Evolutionary conservation across 1,284 basidiomycete species (phyloP).

Genomic region (Moesziomyces globuligerus): DNA sequence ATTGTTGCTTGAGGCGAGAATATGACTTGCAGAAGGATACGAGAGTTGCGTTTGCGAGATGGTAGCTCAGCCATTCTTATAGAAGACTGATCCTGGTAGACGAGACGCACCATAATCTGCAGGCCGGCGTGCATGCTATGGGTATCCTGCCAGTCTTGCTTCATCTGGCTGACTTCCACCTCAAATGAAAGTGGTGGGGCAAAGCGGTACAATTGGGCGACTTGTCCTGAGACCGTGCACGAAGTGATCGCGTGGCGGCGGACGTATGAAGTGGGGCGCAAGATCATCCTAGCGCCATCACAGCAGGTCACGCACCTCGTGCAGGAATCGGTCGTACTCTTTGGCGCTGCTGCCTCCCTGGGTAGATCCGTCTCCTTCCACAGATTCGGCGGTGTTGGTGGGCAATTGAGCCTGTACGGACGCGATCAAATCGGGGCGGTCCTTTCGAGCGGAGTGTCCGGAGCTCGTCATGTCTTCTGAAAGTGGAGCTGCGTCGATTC

Average conservation of each 20-base stretch:
- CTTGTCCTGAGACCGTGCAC: neutral
- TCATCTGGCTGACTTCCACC: constrained; percentile 1
- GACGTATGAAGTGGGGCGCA: constrained; percentile 4
- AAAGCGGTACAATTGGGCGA: constrained; percentile 1
- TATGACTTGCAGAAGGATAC: too few species aligned
- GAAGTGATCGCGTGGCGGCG: neutral
- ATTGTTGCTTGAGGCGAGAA: too few species aligned
- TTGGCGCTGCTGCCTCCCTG: constrained; percentile 3
- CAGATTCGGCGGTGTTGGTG: constrained; percentile 3
- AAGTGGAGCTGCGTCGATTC: constrained; percentile 53
- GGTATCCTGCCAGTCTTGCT: too few species aligned
- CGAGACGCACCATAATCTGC: too few species aligned
- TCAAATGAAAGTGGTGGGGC: neutral
- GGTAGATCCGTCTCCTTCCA: neutral
- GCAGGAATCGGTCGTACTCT: constrained; percentile 46
- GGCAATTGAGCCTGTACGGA: constrained; percentile 30
- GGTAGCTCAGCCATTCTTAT: too few species aligned
- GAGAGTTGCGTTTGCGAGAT: too few species aligned
- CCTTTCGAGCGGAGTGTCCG: constrained; percentile 7
- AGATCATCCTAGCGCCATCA: constrained; percentile 2
- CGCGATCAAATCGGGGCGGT: constrained; percentile 26
- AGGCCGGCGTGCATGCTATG: too few species aligned
- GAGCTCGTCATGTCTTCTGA: constrained; percentile 17
- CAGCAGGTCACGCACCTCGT: constrained; percentile 43
- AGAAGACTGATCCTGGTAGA: too few species aligned